Base-by-base conservation (phyloP, 2,329 filamentous ascomycete species). In the Berkeleyomyces basicola region DNA sequence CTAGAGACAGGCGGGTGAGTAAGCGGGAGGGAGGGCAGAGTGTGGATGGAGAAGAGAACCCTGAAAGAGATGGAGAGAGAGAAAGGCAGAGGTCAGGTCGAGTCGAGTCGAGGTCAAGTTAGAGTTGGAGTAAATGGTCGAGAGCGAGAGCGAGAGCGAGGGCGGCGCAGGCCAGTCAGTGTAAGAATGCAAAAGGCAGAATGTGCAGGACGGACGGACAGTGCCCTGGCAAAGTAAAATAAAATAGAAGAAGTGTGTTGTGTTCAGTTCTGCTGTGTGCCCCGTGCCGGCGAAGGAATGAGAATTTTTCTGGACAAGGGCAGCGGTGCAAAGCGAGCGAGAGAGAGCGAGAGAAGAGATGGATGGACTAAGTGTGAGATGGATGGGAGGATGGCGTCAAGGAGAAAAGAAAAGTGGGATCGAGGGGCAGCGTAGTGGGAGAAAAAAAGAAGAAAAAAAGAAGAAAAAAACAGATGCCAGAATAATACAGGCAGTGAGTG, bases 261-360 rank as follows among this genome's bases (percentile, higher is more conserved):
- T 55, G 49, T 51, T 23, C 23, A 23, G 23, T 23, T 23, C 23
- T 23, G 23, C 23, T 23, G 47, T 55, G 49, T 55, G 49, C 49
- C 53, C 60, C 55, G 63, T 64, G 63, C 57, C 53, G 59, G 59
- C 42, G 63, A 58, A 62, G 63, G 63, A 64, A 64, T 64, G 63
- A 62, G 63, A 64, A 64, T 62, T 64, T 64, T 64, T 64, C 57
- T 62, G 60, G 58, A 40, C 62, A 61, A 64, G 59, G 63, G 63
- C 39, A 43, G 53, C 43, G 60, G 63, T 57, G 58, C 60, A 36
- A 59, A 60, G 42, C 31, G 39, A 49, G 33, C 1, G n/a, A 51
- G 2, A 51, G 23, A 23, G n/a, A 51, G 2, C n/a, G 23, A 23
- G 23, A 55, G 49, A 37, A 55, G 10, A 55, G 14, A 37, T 46